Base-by-base conservation (phyloP, 495 filamentous ascomycete species). In the Penicillium samsonianum region DNA sequence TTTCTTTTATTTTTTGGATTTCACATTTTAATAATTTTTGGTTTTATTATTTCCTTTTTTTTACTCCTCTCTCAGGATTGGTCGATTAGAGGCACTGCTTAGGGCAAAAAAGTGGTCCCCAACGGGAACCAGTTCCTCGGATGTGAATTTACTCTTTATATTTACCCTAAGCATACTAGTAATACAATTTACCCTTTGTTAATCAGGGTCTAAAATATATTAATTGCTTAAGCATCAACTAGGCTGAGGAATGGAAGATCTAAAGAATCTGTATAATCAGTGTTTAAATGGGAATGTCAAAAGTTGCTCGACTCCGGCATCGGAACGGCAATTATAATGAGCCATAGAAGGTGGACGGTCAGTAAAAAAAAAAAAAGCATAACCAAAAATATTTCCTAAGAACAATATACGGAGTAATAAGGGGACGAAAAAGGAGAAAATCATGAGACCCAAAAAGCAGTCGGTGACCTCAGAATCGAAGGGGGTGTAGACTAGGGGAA, bases 121-220 rank as follows among this genome's bases (percentile, higher is more conserved):
- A 67, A 69, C 64, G 63, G 64, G 68, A 70, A 75, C 72, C 73
- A 75, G 71, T 72, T 69, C 72, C 70, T 72, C 63, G 71, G 72
- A 62, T 57, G 4, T 17, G 4, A 28, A 28, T 3, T 46, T 23
- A 30, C n/a, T 37, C 33, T n/a, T 2, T 0, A 9, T 17, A n/a
- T 46, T 26, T 4, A 17, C 14, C 23, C 8, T 46, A 26, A 17
- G 4, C 43, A 28, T 16, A 19, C 26, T 47, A 47, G 35, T 26
- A 19, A 28, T n/a, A 2, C 33, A 17, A 20, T 42, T 53, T 42
- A 53, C 37, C 45, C 28, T 53, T 63, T 45, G 41, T 38, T 45
- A 28, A 42, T 60, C 46, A 53, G 37, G 41, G 44, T 60, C 51
- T 47, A 57, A 33, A 50, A 41, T 58, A 50, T 51, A 50, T 52